phyloP scores from a whole-genome alignment of 2,329 filamentous ascomycete genomes.

The Coniochaeta pulveracea region DNA sequence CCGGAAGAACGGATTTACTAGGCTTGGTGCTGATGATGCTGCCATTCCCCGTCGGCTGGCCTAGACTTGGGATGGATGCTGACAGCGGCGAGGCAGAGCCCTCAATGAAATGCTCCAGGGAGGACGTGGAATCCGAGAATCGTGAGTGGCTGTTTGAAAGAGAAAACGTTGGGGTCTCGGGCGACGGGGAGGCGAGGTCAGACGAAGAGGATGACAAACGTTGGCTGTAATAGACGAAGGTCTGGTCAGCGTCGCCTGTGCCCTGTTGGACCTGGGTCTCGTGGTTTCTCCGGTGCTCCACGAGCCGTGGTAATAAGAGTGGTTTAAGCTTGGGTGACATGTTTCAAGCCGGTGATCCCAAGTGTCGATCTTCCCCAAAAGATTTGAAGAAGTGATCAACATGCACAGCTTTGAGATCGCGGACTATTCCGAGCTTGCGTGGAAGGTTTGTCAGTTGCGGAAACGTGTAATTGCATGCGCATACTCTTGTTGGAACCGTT shows the following conservation, averaged over 20 bases:
- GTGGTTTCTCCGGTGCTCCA: conserved; percentile 35
- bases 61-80: no score
- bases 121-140: conserved; percentile 65
- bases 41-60: conserved; percentile 21
- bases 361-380: conserved; percentile 1
- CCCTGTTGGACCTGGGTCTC: conserved; percentile 17
- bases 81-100: conserved; percentile 43
- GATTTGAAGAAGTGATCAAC: no score
- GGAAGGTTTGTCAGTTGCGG: neutral
- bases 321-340: conserved; percentile 42
- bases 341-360: no score
- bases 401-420: conserved; percentile 2
- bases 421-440: neutral
- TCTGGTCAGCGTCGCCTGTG: conserved; percentile 18
- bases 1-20: conserved; percentile 56
- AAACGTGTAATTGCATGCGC: conserved; percentile 1
- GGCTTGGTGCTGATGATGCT: conserved; percentile 17
- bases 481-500: no score
- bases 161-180: conserved; percentile 60
- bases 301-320: conserved; percentile 40
- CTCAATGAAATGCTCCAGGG: conserved; percentile 52
- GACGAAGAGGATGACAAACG: conserved; percentile 49
- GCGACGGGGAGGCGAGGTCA: conserved; percentile 59
- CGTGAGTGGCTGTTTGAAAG: conserved; percentile 41
- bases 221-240: conserved; percentile 30